Base-by-base conservation (phyloP, 495 filamentous ascomycete genomes). In the Daldinia bambusicola region DNA sequence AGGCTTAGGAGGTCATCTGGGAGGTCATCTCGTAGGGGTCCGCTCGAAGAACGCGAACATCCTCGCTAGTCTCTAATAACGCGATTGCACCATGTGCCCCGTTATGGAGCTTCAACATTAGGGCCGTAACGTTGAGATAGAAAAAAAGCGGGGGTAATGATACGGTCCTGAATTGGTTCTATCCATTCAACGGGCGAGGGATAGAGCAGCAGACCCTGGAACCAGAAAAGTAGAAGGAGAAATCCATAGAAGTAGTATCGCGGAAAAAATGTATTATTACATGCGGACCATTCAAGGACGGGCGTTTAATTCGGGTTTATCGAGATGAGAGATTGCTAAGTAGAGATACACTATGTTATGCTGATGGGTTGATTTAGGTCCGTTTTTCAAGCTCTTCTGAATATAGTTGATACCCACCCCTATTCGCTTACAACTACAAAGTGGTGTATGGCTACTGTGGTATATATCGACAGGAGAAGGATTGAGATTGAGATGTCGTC, bases 71-170 rank as follows among this genome's bases (percentile, higher is more conserved):
- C 43, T 58, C 48, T 31, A 26, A 31, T 65, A 61, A 64, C 66
- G 57, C 63, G 52, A 73, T 73, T 62, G 70, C 70, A 73, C 70
- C 70, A 68, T 68, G 56, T 72, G 70, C 61, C 62, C 70, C 70
- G 48, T 69, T 31, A 66, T 51, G 66, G 70, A 68, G 66, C 66
- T 73, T 61, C 53, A 68, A 36, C 52, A 66, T 63, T 73, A 73
- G 70, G 70, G 66, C 70, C 70, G 70, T 66, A 73, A 73, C 70
- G 66, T 62, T 65, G 61, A 63, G 14, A 57, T 57, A 38, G 56
- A 62, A 36, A 72, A 73, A 72, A 73, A 73, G 70, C 70, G 70
- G 70, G 61, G 63, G 30, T 43, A 56, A 61, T 66, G 64, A 61
- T 68, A 68, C 60, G 69, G 3, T 72, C 69, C 64, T 71, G 53